Base-by-base conservation (phyloP, 495 filamentous ascomycete species). In the Aspergillus haitiensis region DNA sequence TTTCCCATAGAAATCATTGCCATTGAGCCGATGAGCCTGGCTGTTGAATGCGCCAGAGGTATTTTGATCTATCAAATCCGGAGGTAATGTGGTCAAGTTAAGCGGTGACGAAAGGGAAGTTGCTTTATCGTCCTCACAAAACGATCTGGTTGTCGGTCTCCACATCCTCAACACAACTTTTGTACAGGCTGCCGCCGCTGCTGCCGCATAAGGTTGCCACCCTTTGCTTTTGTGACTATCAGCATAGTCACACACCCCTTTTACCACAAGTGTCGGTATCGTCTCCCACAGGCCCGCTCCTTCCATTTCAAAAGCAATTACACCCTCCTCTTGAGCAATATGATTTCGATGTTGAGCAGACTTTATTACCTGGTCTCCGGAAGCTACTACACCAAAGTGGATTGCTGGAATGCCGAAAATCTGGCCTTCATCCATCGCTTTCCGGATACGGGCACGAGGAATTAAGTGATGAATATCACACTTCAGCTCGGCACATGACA, bases 141-240 rank as follows among this genome's bases (percentile, higher is more conserved):
- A 27, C 21, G 21, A 27, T 1, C 21, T 27, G 21, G 21, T 3
- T 3, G 21, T 27, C 21, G 21, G 21, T 27, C 21, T n/a, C 11
- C 10, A 40, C 37, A 11, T 10, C 37, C n/a, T 40, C 11, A 52
- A 31, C 3, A 52, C 7, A 6, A 2, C 18, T 16, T 52, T 52
- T 16, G 31, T 35, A 34, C 49, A 52, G 11, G 64, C 44, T 66
- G 49, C 49, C 2, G 49, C 49, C 49, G 32, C 31, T 32, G 49
- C 32, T 7, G 49, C 49, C 11, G 49, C 16, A 34, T 52, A 52
- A 3, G 49, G 49, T 2, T 52, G 49, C 49, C 49, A 52, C 0
- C 31, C 13, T 34, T 52, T 52, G 11, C 34, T 34, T 13, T 52
- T 52, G 31, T 52, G 49, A 16, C 21, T 33, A 34, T 52, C 49